These are phyloP conservation scores for Scopulariopsis brevicaulis DNA, from an alignment of 2,329 filamentous ascomycete species.

Conservation along the genomic window DNA sequence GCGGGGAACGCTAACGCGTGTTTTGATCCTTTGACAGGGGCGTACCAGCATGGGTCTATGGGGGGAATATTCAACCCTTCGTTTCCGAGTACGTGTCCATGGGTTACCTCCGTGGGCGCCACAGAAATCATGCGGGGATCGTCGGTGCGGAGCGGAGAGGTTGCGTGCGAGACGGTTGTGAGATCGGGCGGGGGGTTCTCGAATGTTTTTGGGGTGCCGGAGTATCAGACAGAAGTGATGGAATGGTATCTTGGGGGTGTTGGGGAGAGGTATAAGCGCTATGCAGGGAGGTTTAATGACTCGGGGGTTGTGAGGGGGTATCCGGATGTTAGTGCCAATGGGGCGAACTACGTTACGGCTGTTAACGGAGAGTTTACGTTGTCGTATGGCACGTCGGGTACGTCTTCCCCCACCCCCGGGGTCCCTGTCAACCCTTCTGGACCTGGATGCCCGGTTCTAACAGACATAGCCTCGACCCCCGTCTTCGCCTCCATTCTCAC, in stretches of 20 bases:
- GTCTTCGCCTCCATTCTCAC: constrained; percentile 10
- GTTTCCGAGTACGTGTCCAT: constrained; percentile 27
- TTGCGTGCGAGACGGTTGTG: constrained; percentile 30
- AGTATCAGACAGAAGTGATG: constrained; percentile 32
- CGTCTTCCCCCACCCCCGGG: neutral
- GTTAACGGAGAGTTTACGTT: constrained; percentile 28
- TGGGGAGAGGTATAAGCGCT: neutral
- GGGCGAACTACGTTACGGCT: constrained; percentile 28
- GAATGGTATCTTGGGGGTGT: constrained; percentile 20
- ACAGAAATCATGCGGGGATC: constrained; percentile 31
- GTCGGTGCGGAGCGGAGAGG: constrained; percentile 25
- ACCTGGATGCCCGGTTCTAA: neutral
- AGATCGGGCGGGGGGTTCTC: constrained; percentile 36
- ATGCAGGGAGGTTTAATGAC: neutral
- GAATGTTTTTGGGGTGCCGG: constrained; percentile 33
- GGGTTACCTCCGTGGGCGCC: constrained; percentile 38
- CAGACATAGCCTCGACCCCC: constrained; percentile 7
- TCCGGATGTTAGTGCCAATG: constrained; percentile 32
- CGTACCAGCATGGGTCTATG: constrained; percentile 8
- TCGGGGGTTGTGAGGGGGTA: constrained; percentile 14
- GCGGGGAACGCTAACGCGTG: constrained; percentile 24
- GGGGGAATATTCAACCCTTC: constrained; percentile 20
- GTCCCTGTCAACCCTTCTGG: neutral
- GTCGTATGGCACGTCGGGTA: constrained; percentile 33
- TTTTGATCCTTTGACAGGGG: constrained; percentile 18